A percentile compares a stretch with the other conserved stretches of the same genome.
These are phyloP conservation scores for Stylosanthes scabra DNA, from an alignment of 331 rosid genomes.

Conservation along the genomic window DNA sequence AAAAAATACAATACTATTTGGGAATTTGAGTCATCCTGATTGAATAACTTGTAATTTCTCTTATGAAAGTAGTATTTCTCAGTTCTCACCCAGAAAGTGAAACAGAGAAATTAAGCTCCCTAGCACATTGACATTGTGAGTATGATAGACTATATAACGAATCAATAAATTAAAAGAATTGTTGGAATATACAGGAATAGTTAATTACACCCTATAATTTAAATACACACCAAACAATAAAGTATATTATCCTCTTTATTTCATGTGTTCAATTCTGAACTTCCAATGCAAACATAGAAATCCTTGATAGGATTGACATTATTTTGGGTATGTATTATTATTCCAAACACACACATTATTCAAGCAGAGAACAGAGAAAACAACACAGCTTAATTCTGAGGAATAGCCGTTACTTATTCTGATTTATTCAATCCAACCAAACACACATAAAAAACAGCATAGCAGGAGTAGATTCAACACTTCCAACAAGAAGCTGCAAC, in stretches of 20 bases:
- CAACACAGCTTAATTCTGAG: conserved; percentile 4
- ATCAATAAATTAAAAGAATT: conserved; percentile 48
- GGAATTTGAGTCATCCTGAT: too few relatives aligned
- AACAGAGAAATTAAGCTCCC: not conserved
- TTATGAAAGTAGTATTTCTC: not conserved
- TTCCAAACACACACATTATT: conserved; percentile 6
- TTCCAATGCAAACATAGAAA: conserved; percentile 33
- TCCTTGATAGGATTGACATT: conserved; percentile 31
- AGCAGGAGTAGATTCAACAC: conserved; percentile 47
- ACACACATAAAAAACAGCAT: not conserved
- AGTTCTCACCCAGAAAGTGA: not conserved
- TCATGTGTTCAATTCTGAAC: conserved; percentile 41
- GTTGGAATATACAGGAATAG: conserved; percentile 38
- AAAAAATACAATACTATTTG: not conserved
- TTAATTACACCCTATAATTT: conserved; percentile 13
- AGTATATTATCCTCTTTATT: conserved; percentile 45
- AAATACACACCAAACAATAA: conserved; percentile 45
- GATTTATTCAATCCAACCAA: not conserved
- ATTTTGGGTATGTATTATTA: conserved; percentile 23
- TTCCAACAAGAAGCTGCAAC: conserved; percentile 95
- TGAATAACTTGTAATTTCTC: not conserved
- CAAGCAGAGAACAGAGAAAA: conserved; percentile 19
- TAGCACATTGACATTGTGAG: too few relatives aligned
- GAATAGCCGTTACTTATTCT: conserved; percentile 38
- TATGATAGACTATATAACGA: conserved; percentile 28